Evolutionary conservation across 2,329 filamentous ascomycete genomes (phyloP), one percentile per base, ranked within the genome.

Genomic region (Epichloe sp.): DNA sequence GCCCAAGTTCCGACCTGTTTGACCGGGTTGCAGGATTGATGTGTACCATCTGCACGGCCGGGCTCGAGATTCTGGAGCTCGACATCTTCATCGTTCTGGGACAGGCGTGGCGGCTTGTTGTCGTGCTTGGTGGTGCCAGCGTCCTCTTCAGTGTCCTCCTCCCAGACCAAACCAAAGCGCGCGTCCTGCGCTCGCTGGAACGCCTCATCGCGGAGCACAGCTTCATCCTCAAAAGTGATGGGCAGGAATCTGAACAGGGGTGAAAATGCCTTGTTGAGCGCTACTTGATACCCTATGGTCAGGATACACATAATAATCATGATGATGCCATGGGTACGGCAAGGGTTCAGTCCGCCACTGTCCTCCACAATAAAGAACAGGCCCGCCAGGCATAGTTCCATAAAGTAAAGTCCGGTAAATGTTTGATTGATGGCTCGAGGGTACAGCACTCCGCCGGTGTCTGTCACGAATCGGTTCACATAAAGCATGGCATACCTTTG

Each of bases 401-500:
- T 93, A 54, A 96, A 81, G 61, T 98, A 98, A 0, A 98, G 71
- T 0, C 93, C 93, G 0, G 88, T 93, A 62, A 98, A 97, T 0
- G 93, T 86, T 63, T 96, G 91, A 62, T 96, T 96, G 68, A 97
- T 86, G 1, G 93, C 93, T 37, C 84, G 80, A 0, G 93, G 93
- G 60, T 95, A 98, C 48, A 97, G 72, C 1, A 97, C 77, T 43
- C 93, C 93, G 41, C 93, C 93, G 0, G 91, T 98, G 67, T 98
- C 93, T 54, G 85, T 82, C 57, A 83, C 80, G 65, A 95, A 94
- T 49, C 89, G 86, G 26, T 83, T 94, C 53, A 98, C 90, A 61
- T 96, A 98, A 19, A 98, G 78, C 71, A 95, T 94, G 58, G 91
- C 91, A 68, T 97, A 97, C n/a, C 91, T 82, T 65, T 97, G 89